phyloP scores from a whole-genome alignment of 2,329 filamentous ascomycete species.

The Fusarium mangiferae region DNA sequence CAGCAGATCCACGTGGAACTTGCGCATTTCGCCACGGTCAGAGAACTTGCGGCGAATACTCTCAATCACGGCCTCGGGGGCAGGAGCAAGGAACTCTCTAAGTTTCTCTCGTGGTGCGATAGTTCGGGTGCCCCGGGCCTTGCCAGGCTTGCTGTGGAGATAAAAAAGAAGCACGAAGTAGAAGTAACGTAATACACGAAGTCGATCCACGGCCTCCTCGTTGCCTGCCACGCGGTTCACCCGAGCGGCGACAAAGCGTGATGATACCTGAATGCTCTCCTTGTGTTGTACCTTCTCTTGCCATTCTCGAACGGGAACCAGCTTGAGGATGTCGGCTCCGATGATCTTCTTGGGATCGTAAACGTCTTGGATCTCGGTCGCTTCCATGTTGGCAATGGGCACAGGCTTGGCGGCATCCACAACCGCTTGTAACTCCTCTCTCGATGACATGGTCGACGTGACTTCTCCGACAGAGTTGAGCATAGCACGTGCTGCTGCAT shows the following conservation, averaged over 20 bases:
- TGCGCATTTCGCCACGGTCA: constrained; percentile 70
- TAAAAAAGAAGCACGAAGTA: constrained; percentile 67
- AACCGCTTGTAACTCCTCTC: constrained; percentile 71
- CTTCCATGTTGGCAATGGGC: constrained; percentile 74
- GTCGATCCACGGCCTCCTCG: constrained; percentile 61
- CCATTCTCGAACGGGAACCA: constrained; percentile 79
- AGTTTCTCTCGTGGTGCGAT: constrained; percentile 73
- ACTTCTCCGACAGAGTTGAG: constrained; percentile 71
- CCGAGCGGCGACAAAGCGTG: constrained; percentile 73
- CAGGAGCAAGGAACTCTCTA: constrained; percentile 63
- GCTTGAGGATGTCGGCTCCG: constrained; percentile 72
- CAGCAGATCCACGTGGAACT: constrained; percentile 77
- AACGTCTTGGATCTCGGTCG: constrained; percentile 75
- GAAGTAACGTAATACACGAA: constrained; percentile 70
- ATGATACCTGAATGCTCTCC: constrained; percentile 66
- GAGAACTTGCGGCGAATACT: constrained; percentile 77
- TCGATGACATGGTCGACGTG: constrained; percentile 73
- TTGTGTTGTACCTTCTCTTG: constrained; percentile 71
- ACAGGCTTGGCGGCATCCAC: constrained; percentile 77
- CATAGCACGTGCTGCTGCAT: constrained; percentile 67
- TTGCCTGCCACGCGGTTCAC: constrained; percentile 65
- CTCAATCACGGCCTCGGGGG: constrained; percentile 71
- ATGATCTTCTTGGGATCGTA: constrained; percentile 76
- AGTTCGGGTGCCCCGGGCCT: constrained; percentile 57
- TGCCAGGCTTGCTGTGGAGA: constrained; percentile 57